Percentiles rank a stretch among this genome's conserved stretches.
Evolutionary conservation across 208 protist genomes (phyloP).

Genomic region (Crithidia acanthocephali): DNA sequence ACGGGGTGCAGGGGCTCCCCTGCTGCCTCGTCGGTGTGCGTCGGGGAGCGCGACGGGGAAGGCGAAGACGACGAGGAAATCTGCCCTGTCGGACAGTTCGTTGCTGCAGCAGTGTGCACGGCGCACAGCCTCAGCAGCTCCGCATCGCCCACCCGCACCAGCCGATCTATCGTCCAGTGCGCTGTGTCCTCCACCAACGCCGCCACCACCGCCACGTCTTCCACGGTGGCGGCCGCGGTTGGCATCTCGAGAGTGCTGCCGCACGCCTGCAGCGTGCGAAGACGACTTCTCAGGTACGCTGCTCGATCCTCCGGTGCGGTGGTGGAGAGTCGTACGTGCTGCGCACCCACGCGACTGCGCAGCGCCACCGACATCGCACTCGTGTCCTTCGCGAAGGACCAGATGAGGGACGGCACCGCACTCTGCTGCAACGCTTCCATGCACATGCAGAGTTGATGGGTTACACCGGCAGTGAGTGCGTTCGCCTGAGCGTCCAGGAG

Average conservation of each 20-base stretch:
- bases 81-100: no score
- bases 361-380: conserved; percentile 8
- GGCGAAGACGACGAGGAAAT: no score
- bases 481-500: conserved; percentile 44
- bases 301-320: conserved; percentile 37
- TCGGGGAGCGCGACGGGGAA: neutral
- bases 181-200: conserved; percentile 31
- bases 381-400: conserved; percentile 31
- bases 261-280: neutral
- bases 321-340: conserved; percentile 36
- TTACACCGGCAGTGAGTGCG: conserved; percentile 38
- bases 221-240: no score
- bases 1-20: neutral
- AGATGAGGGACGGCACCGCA: conserved; percentile 11
- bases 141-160: conserved; percentile 10
- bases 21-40: neutral
- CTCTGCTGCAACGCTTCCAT: conserved; percentile 44
- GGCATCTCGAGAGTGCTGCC: neutral
- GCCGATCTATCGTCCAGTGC: conserved; percentile 22
- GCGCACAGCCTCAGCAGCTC: conserved; percentile 16
- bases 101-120: neutral
- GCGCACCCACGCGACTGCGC: conserved; percentile 18
- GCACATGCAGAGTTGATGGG: conserved; percentile 48
- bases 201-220: neutral
- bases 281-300: conserved; percentile 24